A percentile compares a stretch with the other conserved stretches of the same genome.
Conservation (phyloP, 2,329 filamentous ascomycete genomes). For the Didymella pinodella region DNA sequence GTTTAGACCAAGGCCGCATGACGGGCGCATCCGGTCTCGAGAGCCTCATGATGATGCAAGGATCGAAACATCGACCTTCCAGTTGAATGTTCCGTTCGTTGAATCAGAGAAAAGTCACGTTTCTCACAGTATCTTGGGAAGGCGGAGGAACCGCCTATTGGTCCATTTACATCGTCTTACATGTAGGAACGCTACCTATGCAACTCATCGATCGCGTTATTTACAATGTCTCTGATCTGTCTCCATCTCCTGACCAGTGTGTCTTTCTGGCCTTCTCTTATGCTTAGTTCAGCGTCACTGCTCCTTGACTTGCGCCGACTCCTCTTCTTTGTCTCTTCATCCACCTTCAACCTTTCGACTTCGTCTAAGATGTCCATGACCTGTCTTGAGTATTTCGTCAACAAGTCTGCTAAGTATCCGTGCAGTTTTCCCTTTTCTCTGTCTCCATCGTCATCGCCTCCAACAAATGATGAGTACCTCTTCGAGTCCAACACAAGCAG, state of each 20-base stretch:
- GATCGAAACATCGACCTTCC: not conserved
- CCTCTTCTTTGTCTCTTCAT: conserved; percentile 22
- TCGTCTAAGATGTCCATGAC: conserved; percentile 41
- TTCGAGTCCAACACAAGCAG: conserved; percentile 41
- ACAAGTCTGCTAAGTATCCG: conserved; percentile 45
- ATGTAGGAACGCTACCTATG: conserved; percentile 3
- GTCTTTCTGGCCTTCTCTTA: conserved; percentile 33
- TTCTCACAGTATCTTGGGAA: not conserved
- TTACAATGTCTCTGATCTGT: conserved; percentile 46
- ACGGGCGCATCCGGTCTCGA: conserved; percentile 3
- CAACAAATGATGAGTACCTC: conserved; percentile 43
- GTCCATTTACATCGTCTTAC: not conserved
- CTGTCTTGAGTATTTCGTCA: conserved; percentile 42
- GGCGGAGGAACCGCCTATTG: not conserved
- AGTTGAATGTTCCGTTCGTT: not conserved
- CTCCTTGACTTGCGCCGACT: conserved; percentile 2
- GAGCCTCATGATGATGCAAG: conserved; percentile 10
- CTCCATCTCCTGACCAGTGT: conserved; percentile 46
- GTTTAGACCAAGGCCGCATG: conserved; percentile 2
- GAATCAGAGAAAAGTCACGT: not conserved
- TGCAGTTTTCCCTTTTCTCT: conserved; percentile 49
- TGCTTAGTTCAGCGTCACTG: not conserved
- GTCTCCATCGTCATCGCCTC: conserved; percentile 44
- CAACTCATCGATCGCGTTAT: conserved; percentile 25
- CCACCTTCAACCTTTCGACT: conserved; percentile 34